A percentile compares a stretch with the other conserved stretches of the same genome.
phyloP scores from a whole-genome alignment of 1,284 basidiomycete genomes.

The Puccinia horiana region DNA sequence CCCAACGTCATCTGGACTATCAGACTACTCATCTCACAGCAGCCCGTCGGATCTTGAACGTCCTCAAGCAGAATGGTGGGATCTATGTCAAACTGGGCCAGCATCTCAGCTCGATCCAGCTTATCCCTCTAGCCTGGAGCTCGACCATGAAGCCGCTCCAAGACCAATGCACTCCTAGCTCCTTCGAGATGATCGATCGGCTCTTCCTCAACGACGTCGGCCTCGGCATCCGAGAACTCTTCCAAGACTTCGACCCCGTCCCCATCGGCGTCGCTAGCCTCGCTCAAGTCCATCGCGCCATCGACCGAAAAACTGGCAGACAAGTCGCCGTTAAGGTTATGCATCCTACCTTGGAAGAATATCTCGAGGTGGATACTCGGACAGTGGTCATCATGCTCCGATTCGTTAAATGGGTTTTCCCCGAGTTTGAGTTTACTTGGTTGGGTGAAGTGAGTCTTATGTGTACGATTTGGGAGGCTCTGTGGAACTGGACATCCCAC shows the following conservation, averaged over 20 bases:
- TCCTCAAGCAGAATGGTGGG: conserved; percentile 84
- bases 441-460: conserved; percentile 60
- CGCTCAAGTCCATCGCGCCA: conserved; percentile 90
- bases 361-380: conserved; percentile 81
- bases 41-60: conserved; percentile 70
- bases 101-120: conserved; percentile 66
- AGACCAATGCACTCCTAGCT: conserved; percentile 70
- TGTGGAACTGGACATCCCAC: too few species aligned
- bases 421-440: conserved; percentile 91
- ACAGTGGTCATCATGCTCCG: conserved; percentile 61
- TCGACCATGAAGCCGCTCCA: conserved; percentile 72
- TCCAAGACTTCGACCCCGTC: conserved; percentile 74
- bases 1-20: conserved; percentile 63
- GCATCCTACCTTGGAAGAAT: conserved; percentile 91
- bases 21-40: conserved; percentile 70
- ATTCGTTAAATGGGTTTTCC: conserved; percentile 80
- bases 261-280: conserved; percentile 91
- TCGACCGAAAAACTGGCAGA: conserved; percentile 70
- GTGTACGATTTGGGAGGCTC: too few species aligned
- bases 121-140: conserved; percentile 76
- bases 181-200: conserved; percentile 69
- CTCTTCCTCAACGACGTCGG: conserved; percentile 76
- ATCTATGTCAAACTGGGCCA: conserved; percentile 80
- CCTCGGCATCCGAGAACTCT: conserved; percentile 66
- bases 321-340: conserved; percentile 94